Percentiles rank a stretch among this genome's conserved stretches.
Evolutionary conservation across 495 filamentous ascomycete genomes (phyloP).

Genomic region (Astrothelium subdiscretum): DNA sequence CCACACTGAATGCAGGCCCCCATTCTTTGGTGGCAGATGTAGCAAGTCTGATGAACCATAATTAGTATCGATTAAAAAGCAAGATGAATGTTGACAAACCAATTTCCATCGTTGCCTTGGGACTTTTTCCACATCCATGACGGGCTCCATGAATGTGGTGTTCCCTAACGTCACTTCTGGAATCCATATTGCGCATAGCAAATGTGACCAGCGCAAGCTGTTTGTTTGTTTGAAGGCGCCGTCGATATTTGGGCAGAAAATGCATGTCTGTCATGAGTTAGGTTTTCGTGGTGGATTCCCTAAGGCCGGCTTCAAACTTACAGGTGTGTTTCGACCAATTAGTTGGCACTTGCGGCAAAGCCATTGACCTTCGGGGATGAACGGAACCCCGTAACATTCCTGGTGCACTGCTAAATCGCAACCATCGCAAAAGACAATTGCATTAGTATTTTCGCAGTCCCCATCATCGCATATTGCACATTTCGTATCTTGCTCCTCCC

Average conservation of each 20-base stretch:
- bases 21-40: slow-evolving; percentile 96
- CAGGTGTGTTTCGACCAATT: slow-evolving; percentile 78
- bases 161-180: slow-evolving; percentile 95
- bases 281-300: not conserved
- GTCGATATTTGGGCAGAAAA: slow-evolving; percentile 95
- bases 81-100: slow-evolving; percentile 14
- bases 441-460: slow-evolving; percentile 98
- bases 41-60: slow-evolving; percentile 49
- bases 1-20: slow-evolving; percentile 97
- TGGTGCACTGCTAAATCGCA: slow-evolving; percentile 97
- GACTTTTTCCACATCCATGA: slow-evolving; percentile 95
- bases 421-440: slow-evolving; percentile 97
- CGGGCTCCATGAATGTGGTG: slow-evolving; percentile 92
- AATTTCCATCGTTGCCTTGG: slow-evolving; percentile 88
- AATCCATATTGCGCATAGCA: slow-evolving; percentile 97
- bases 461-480: slow-evolving; percentile 97
- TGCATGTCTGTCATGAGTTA: slow-evolving; percentile 55
- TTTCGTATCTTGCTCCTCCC: slow-evolving; percentile 93
- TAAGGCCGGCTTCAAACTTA: slow-evolving; percentile 30
- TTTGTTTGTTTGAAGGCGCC: slow-evolving; percentile 98
- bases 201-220: slow-evolving; percentile 87
- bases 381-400: slow-evolving; percentile 97
- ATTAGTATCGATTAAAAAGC: slow-evolving; percentile 6
- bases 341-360: slow-evolving; percentile 93
- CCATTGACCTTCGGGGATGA: slow-evolving; percentile 98